phyloP scores from a whole-genome alignment of 345 rosid genomes.

The Microcos paniculata region DNA sequence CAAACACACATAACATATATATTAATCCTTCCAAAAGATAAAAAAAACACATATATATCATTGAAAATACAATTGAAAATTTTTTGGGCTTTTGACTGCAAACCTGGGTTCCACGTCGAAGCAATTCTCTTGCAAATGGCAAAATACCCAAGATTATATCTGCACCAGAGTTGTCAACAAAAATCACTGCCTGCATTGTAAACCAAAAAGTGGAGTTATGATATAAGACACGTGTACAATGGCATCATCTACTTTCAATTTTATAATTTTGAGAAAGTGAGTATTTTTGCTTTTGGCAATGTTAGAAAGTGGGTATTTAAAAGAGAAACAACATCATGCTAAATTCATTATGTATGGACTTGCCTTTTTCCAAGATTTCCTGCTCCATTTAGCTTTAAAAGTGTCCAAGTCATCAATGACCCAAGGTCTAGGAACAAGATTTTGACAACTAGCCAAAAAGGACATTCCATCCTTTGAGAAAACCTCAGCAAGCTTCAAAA shows the following conservation, averaged over 20 bases:
- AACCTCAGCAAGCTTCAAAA: slow-evolving; percentile 92
- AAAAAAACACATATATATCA: neutral
- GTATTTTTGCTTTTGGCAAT: no score
- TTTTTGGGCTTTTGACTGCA: neutral
- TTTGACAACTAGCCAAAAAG: slow-evolving; percentile 90
- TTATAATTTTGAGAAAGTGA: neutral
- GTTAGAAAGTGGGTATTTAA: no score
- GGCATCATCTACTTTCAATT: slow-evolving; percentile 4
- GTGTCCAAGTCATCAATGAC: slow-evolving; percentile 87
- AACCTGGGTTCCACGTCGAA: slow-evolving; percentile 87
- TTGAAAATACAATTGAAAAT: neutral
- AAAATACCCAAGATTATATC: slow-evolving; percentile 93
- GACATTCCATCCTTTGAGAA: slow-evolving; percentile 98
- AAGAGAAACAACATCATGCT: neutral
- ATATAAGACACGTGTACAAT: neutral
- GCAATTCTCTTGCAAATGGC: slow-evolving; percentile 92
- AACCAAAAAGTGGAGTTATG: slow-evolving; percentile 23
- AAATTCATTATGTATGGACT: slow-evolving; percentile 14
- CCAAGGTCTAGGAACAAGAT: slow-evolving; percentile 91
- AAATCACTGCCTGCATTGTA: slow-evolving; percentile 75
- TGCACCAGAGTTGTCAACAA: slow-evolving; percentile 98
- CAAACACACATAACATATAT: neutral
- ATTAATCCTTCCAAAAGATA: no score
- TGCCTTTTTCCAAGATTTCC: slow-evolving; percentile 96
- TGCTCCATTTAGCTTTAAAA: slow-evolving; percentile 77